Evolutionary conservation across 2,329 filamentous ascomycete species (phyloP).

Genomic region (Orbilia blumenaviensis): DNA sequence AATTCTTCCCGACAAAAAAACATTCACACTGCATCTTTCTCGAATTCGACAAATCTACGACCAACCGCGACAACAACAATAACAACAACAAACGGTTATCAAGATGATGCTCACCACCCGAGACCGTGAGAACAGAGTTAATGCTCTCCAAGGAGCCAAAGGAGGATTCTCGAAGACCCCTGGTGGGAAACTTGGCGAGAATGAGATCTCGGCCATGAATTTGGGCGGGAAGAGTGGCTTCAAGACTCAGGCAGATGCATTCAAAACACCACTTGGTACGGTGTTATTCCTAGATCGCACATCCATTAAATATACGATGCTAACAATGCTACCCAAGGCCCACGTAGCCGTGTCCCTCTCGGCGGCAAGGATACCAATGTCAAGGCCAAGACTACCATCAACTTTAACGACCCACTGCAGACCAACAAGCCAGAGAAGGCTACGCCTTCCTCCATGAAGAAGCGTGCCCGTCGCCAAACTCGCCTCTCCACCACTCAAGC

Average conservation of each 20-base stretch:
- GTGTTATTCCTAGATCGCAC: conserved; percentile 35
- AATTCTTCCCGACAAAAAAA: conserved; percentile 1
- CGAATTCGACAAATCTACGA: background rate
- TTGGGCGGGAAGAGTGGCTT: conserved; percentile 63
- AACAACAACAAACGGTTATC: conserved; percentile 50
- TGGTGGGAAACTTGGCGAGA: conserved; percentile 78
- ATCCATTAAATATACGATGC: background rate
- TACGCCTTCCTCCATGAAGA: conserved; percentile 69
- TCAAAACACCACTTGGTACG: conserved; percentile 83
- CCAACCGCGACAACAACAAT: conserved; percentile 14
- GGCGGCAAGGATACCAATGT: conserved; percentile 97
- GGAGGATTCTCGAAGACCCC: conserved; percentile 77
- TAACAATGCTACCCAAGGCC: conserved; percentile 63
- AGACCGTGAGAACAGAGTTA: conserved; percentile 86
- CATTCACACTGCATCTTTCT: background rate
- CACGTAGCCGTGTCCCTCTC: conserved; percentile 78
- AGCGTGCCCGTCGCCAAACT: conserved; percentile 62
- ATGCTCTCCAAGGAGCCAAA: conserved; percentile 57
- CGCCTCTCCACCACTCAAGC: conserved; percentile 70
- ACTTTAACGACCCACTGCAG: conserved; percentile 67
- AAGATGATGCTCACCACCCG: conserved; percentile 76
- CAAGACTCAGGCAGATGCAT: conserved; percentile 69
- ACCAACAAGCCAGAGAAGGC: conserved; percentile 71
- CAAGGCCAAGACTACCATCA: conserved; percentile 68
- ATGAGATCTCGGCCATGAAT: conserved; percentile 71